phyloP scores from a whole-genome alignment of 2,329 filamentous ascomycete genomes.

The Rhynchosporium secalis region DNA sequence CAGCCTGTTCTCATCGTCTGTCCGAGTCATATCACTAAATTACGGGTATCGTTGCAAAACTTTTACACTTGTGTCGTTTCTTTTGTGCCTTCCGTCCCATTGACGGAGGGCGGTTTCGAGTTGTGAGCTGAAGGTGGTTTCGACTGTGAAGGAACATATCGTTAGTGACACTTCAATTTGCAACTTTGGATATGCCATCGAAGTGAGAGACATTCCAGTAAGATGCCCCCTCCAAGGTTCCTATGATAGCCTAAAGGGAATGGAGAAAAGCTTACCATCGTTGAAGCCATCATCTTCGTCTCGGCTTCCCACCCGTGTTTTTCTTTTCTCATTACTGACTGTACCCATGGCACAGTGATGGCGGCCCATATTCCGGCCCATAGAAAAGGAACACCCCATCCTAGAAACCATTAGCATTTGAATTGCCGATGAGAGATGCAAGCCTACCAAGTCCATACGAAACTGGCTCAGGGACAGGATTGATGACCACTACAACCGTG shows the following conservation, averaged over 20 bases:
- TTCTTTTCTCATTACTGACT: conserved; percentile 24
- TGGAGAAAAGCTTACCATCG: not conserved
- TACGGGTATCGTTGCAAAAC: conserved; percentile 1
- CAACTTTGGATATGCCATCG: not conserved
- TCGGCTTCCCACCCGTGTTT: conserved; percentile 24
- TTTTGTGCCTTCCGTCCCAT: not conserved
- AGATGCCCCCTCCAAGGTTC: not conserved
- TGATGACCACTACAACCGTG: conserved; percentile 34
- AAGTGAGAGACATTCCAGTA: not conserved
- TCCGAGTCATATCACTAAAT: not conserved
- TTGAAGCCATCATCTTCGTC: conserved; percentile 16
- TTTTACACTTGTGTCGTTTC: conserved; percentile 12
- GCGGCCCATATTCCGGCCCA: conserved; percentile 30
- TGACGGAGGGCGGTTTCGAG: not conserved
- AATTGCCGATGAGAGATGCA: not conserved
- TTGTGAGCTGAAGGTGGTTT: conserved; percentile 13
- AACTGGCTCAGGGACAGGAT: conserved; percentile 23
- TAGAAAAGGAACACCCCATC: conserved; percentile 30
- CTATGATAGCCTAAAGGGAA: not conserved
- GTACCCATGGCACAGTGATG: conserved; percentile 28
- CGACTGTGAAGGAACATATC: not conserved
- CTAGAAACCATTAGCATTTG: conserved; percentile 17
- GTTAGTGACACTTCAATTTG: not conserved
- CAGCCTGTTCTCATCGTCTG: not conserved
- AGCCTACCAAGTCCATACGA: conserved; percentile 30